phyloP scores from a whole-genome alignment of 805 yeast species.

The Vanderwaltozyma tropicalis region DNA sequence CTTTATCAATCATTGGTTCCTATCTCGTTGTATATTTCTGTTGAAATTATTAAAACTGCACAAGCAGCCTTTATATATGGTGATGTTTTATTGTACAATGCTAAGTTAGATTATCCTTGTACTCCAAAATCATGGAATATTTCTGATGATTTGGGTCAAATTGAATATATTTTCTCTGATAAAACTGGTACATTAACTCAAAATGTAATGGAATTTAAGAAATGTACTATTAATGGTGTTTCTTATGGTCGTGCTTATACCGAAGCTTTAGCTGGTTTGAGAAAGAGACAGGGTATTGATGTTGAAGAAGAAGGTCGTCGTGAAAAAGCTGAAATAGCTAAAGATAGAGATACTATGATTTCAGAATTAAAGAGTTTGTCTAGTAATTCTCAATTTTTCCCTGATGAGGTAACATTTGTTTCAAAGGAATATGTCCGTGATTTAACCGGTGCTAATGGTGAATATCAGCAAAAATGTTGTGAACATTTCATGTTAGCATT shows the following conservation, averaged over 20 bases:
- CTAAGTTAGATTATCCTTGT: conserved; percentile 65
- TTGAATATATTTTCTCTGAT: conserved; percentile 76
- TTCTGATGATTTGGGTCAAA: conserved; percentile 79
- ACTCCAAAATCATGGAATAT: conserved; percentile 80
- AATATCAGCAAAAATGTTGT: conserved; percentile 43
- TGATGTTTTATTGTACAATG: conserved; percentile 63
- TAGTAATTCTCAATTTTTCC: conserved; percentile 34
- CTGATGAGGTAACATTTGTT: conserved; percentile 59
- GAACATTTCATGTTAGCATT: conserved; percentile 70
- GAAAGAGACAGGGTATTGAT: conserved; percentile 69
- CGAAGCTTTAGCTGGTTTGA: conserved; percentile 70
- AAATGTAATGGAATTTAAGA: conserved; percentile 78
- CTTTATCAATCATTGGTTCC: conserved; percentile 75
- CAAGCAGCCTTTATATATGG: conserved; percentile 76
- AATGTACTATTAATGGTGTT: conserved; percentile 64
- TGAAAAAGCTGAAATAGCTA: conserved; percentile 43
- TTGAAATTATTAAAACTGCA: conserved; percentile 73
- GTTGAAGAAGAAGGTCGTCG: conserved; percentile 48
- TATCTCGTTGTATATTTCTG: conserved; percentile 69
- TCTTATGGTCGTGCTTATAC: conserved; percentile 75
- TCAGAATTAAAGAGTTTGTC: conserved; percentile 32
- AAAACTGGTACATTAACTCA: conserved; percentile 80
- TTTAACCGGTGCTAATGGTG: conserved; percentile 37
- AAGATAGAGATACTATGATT: conserved; percentile 52
- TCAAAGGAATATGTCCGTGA: conserved; percentile 57